phyloP scores from a whole-genome alignment of 495 filamentous ascomycete genomes.

The Corynascus novoguineensis region DNA sequence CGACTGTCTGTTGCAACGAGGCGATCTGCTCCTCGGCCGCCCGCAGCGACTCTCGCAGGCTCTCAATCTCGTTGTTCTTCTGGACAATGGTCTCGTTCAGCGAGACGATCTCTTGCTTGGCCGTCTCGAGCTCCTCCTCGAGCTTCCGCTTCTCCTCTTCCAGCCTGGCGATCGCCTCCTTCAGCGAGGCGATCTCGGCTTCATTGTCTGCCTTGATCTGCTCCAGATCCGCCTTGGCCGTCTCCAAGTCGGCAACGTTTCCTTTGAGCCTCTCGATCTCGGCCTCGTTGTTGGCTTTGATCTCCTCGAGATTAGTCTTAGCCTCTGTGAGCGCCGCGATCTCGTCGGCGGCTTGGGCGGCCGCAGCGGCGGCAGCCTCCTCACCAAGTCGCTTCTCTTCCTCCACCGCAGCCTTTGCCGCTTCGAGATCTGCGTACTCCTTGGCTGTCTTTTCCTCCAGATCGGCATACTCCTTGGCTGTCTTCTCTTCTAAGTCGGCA shows the following conservation, averaged over 20 bases:
- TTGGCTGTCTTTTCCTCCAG: conserved; percentile 3
- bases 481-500: neutral
- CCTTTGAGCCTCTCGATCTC: conserved; percentile 26
- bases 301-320: conserved; percentile 25
- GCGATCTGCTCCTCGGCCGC: conserved; percentile 27
- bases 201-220: conserved; percentile 19
- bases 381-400: conserved; percentile 24
- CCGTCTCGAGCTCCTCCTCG: conserved; percentile 25
- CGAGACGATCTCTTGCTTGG: conserved; percentile 24
- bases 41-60: conserved; percentile 25
- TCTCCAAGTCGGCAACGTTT: conserved; percentile 17
- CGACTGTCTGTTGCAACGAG: conserved; percentile 27
- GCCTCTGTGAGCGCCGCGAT: conserved; percentile 23
- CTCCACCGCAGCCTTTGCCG: conserved; percentile 24
- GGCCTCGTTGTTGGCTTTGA: conserved; percentile 25
- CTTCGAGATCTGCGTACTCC: conserved; percentile 10
- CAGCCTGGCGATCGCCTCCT: conserved; percentile 17
- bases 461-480: conserved; percentile 7
- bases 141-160: conserved; percentile 25
- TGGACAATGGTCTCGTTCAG: conserved; percentile 21
- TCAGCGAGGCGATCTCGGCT: conserved; percentile 17
- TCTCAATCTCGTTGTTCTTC: conserved; percentile 28
- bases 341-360: conserved; percentile 22
- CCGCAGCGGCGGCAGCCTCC: conserved; percentile 27
- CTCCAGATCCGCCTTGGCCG: conserved; percentile 17